Percentiles rank a stretch among this genome's conserved stretches.
Evolutionary conservation across 805 yeast species (phyloP).

Genomic region (Wickerhamomyces subpelliculosus): DNA sequence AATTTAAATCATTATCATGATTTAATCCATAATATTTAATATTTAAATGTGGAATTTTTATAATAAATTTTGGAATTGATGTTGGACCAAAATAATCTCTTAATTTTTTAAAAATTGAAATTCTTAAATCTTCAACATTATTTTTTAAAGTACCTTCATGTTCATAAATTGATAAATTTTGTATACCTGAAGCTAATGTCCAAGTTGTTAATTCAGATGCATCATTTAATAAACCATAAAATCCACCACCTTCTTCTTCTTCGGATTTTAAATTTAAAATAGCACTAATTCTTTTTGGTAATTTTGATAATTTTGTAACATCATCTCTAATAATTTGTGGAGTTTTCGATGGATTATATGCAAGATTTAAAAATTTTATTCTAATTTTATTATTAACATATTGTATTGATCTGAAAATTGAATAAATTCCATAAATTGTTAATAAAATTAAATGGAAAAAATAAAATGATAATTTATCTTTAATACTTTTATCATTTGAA

Average conservation of each 20-base stretch:
- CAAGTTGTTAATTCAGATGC: constrained; percentile 76
- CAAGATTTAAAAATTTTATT: constrained; percentile 51
- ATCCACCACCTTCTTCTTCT: constrained; percentile 85
- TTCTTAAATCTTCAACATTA: constrained; percentile 47
- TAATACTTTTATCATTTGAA: background rate
- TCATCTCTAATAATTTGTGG: constrained; percentile 87
- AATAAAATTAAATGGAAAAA: constrained; percentile 30
- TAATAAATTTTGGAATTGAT: constrained; percentile 52
- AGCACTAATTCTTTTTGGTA: constrained; percentile 72
- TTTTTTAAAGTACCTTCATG: constrained; percentile 60
- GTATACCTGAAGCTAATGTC: constrained; percentile 86
- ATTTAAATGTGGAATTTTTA: constrained; percentile 65
- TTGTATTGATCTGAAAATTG: constrained; percentile 47
- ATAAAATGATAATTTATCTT: constrained; percentile 11
- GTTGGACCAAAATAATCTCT: constrained; percentile 68
- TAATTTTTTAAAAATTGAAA: constrained; percentile 51
- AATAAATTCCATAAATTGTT: constrained; percentile 45
- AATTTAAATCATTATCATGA: constrained; percentile 26
- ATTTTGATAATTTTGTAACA: constrained; percentile 61
- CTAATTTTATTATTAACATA: constrained; percentile 44
- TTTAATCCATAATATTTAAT: constrained; percentile 35
- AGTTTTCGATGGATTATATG: constrained; percentile 65
- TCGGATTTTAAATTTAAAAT: constrained; percentile 68
- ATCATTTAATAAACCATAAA: constrained; percentile 72
- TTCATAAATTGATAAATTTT: constrained; percentile 69